phyloP scores from a whole-genome alignment of 1,284 basidiomycete genomes.

The Cystobasidium pallidum region DNA sequence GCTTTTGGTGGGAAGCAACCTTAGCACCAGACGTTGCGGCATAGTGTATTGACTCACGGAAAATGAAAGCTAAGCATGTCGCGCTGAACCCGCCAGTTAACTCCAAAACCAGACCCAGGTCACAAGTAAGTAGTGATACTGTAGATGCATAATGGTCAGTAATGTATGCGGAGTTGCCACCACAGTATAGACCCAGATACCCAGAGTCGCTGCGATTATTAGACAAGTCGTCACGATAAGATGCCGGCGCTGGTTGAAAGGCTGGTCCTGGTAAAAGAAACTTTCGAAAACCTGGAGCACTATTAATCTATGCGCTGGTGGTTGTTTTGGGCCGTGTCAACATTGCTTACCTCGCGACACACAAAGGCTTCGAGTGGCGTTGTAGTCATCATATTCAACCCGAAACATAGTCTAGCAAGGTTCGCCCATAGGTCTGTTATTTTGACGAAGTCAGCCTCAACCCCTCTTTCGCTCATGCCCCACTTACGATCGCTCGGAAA shows the following conservation, averaged over 20 bases:
- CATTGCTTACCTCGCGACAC: slow-evolving; percentile 76
- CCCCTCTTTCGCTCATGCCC: slow-evolving; percentile 4
- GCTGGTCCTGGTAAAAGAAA: slow-evolving; percentile 83
- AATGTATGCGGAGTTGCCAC: background rate
- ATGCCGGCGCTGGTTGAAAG: slow-evolving; percentile 80
- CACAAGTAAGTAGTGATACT: slow-evolving; percentile 92
- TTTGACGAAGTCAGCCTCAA: slow-evolving; percentile 52
- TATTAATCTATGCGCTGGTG: background rate
- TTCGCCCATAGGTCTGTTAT: slow-evolving; percentile 78
- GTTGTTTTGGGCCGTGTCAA: slow-evolving; percentile 19
- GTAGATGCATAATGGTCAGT: slow-evolving; percentile 66
- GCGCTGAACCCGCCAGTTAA: slow-evolving; percentile 94
- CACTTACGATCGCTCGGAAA: slow-evolving; percentile 68
- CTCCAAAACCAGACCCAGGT: slow-evolving; percentile 95
- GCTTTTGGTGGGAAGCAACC: slow-evolving; percentile 54
- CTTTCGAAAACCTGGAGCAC: slow-evolving; percentile 79
- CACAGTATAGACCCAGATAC: slow-evolving; percentile 58
- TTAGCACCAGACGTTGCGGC: background rate
- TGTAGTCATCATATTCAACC: slow-evolving; percentile 98
- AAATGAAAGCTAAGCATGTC: slow-evolving; percentile 89
- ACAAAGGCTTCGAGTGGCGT: slow-evolving; percentile 90
- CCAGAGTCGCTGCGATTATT: slow-evolving; percentile 77
- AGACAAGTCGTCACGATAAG: slow-evolving; percentile 87
- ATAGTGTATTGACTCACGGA: slow-evolving; percentile 52
- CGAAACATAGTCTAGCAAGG: slow-evolving; percentile 91